phyloP scores from a whole-genome alignment of 2,329 filamentous ascomycete genomes.

The Hortaea sp. region DNA sequence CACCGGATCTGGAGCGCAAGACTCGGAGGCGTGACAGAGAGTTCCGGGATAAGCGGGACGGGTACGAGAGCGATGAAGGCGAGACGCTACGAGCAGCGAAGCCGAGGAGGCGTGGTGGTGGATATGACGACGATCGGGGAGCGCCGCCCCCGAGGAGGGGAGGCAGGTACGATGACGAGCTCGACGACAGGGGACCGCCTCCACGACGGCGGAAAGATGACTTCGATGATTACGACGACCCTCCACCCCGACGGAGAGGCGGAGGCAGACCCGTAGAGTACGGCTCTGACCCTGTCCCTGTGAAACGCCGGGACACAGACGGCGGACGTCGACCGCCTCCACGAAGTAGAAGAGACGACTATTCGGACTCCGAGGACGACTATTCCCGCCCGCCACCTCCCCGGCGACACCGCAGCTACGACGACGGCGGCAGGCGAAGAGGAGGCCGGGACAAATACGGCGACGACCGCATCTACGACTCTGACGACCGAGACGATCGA shows the following conservation, averaged over 20 bases:
- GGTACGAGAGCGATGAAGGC: slow-evolving; percentile 28
- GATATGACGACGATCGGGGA: slow-evolving; percentile 5
- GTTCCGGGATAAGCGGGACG: slow-evolving; percentile 26
- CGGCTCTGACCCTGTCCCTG: slow-evolving; percentile 19
- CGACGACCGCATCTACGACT: slow-evolving; percentile 10
- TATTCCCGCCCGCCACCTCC: background rate
- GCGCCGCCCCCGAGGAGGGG: slow-evolving; percentile 1
- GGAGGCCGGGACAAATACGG: slow-evolving; percentile 9
- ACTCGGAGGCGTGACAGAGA: slow-evolving; percentile 17
- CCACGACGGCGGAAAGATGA: slow-evolving; percentile 4
- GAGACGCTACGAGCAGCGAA: slow-evolving; percentile 18
- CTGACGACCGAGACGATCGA: slow-evolving; percentile 10
- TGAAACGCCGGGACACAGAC: slow-evolving; percentile 16
- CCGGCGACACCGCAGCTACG: slow-evolving; percentile 3
- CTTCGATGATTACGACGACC: slow-evolving; percentile 12
- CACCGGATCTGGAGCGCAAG: slow-evolving; percentile 26
- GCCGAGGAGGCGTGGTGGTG: slow-evolving; percentile 8
- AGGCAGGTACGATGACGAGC: slow-evolving; percentile 5
- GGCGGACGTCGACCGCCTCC: slow-evolving; percentile 3
- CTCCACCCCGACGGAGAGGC: slow-evolving; percentile 16
- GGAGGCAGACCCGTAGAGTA: slow-evolving; percentile 16
- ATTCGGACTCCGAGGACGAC: slow-evolving; percentile 7
- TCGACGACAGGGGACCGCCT: slow-evolving; percentile 4
- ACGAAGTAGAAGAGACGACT: slow-evolving; percentile 11
- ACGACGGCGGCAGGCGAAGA: slow-evolving; percentile 1